phyloP scores from a whole-genome alignment of 1,284 basidiomycete genomes.

The Melampsora larici-populina region DNA sequence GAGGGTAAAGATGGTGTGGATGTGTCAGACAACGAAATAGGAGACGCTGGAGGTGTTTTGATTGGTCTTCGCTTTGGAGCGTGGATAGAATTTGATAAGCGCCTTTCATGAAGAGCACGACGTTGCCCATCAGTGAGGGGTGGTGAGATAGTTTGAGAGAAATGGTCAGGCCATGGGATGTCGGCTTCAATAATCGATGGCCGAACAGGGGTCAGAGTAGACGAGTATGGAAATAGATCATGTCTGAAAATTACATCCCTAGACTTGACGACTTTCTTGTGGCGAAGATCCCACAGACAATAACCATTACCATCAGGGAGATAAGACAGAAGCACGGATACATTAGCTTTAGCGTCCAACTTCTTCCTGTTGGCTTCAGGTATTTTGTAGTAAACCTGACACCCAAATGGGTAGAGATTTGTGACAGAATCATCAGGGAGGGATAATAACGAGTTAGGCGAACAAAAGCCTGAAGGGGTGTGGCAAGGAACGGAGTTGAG shows the following conservation, averaged over 20 bases:
- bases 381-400: background rate
- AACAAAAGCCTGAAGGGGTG: background rate
- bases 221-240: slow-evolving; percentile 6
- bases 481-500: slow-evolving; percentile 8
- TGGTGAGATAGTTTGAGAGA: too few relatives aligned
- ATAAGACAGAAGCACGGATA: slow-evolving; percentile 9
- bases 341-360: background rate
- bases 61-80: too few relatives aligned
- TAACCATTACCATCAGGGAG: slow-evolving; percentile 9
- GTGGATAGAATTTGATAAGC: too few relatives aligned
- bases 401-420: slow-evolving; percentile 24
- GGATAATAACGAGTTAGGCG: background rate
- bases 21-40: too few relatives aligned
- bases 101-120: too few relatives aligned
- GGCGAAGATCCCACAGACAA: background rate
- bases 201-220: too few relatives aligned
- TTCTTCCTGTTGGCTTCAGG: background rate
- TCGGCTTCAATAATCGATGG: too few relatives aligned
- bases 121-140: too few relatives aligned
- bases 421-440: background rate
- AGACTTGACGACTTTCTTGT: background rate
- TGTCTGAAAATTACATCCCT: slow-evolving; percentile 1
- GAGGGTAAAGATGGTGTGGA: too few relatives aligned
- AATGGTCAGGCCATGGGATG: too few relatives aligned
- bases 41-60: too few relatives aligned